Evolutionary conservation across 148 eudicot species (phyloP).

Genomic region (Rhododendron ovatum): DNA sequence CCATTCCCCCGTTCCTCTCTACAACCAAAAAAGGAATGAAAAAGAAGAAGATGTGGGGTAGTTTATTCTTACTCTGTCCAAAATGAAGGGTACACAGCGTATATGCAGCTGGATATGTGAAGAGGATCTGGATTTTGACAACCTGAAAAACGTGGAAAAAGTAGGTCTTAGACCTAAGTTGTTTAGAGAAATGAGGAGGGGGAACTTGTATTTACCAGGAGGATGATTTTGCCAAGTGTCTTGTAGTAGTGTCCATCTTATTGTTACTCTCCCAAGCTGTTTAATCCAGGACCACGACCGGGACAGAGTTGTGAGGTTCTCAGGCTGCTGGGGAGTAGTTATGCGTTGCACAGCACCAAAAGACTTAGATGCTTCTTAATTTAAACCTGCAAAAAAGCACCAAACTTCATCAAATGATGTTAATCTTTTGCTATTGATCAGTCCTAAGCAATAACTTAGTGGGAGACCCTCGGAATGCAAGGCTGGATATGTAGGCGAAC

Average conservation of each 20-base stretch:
- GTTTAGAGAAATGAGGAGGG: neutral
- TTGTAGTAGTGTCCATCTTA: slow-evolving; percentile 9
- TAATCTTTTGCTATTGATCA: neutral
- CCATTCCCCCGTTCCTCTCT: neutral
- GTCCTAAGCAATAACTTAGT: too few relatives aligned
- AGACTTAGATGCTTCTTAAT: neutral
- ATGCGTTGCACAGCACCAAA: neutral
- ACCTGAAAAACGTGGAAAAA: slow-evolving; percentile 24
- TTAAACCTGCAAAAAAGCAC: neutral
- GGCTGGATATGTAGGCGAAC: too few relatives aligned
- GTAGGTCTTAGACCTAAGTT: neutral
- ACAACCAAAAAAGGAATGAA: neutral
- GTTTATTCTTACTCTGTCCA: slow-evolving; percentile 41
- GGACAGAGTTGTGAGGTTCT: neutral
- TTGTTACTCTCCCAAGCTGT: neutral
- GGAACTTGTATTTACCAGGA: slow-evolving; percentile 10
- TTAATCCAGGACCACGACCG: neutral
- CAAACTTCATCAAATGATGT: neutral
- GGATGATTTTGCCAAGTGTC: slow-evolving; percentile 1
- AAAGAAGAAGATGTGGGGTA: too few relatives aligned
- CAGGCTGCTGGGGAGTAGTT: neutral
- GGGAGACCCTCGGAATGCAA: too few relatives aligned
- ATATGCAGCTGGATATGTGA: slow-evolving; percentile 24
- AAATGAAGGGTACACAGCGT: slow-evolving; percentile 28
- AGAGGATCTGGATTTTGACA: slow-evolving; percentile 21